Conservation (phyloP, 116 monocot genomes). For the Dioscorea cayenensis region DNA sequence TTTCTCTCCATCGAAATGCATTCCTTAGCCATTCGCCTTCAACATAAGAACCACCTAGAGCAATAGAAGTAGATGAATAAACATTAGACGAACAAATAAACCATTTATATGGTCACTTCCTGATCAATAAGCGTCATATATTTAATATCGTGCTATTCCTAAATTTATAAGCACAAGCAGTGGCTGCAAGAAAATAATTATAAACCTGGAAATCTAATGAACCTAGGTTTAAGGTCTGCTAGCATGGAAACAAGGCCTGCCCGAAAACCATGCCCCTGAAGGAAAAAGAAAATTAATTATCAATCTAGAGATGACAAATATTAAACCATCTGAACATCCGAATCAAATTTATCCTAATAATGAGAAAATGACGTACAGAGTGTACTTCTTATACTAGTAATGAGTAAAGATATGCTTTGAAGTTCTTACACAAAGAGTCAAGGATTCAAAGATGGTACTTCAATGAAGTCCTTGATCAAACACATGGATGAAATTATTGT, state of each 20-base stretch:
- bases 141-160: constrained; percentile 23
- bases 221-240: constrained; percentile 67
- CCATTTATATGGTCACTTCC: no score
- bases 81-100: background rate
- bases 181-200: background rate
- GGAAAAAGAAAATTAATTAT: background rate
- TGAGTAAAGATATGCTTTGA: no score
- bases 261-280: constrained; percentile 85
- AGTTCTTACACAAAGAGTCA: no score
- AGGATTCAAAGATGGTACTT: no score
- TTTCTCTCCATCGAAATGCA: constrained; percentile 89
- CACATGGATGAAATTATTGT: background rate
- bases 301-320: background rate
- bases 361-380: no score
- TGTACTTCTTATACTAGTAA: no score
- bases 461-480: background rate
- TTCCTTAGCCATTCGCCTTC: constrained; percentile 93
- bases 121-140: constrained; percentile 37
- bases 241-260: constrained; percentile 81
- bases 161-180: background rate
- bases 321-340: no score
- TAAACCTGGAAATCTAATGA: constrained; percentile 93
- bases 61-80: background rate
- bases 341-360: no score
- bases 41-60: constrained; percentile 84